Conservation (phyloP, 2,329 filamentous ascomycete species). For the Xylaria hypoxylon region DNA sequence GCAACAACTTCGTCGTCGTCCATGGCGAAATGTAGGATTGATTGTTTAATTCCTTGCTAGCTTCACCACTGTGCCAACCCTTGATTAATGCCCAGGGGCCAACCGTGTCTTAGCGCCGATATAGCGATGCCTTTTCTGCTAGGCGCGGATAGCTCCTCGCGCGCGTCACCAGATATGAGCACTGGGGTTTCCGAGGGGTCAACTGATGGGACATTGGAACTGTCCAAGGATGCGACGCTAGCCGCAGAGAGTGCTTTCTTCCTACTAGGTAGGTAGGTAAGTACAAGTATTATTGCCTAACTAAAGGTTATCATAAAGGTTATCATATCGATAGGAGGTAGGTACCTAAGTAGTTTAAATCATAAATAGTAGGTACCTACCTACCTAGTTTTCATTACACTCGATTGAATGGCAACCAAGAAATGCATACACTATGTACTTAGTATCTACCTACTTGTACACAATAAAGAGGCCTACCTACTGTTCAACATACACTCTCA, state of each 20-base stretch:
- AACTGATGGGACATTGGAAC: conserved; percentile 18
- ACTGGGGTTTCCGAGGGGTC: conserved; percentile 21
- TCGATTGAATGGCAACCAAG: no score
- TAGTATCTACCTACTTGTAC: no score
- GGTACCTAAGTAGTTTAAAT: no score
- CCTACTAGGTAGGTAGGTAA: conserved; percentile 1
- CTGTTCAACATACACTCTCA: no score
- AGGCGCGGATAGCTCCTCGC: neutral
- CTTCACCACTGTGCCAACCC: conserved; percentile 29
- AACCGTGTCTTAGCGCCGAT: neutral
- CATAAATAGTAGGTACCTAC: no score
- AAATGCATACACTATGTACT: no score
- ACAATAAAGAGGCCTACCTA: no score
- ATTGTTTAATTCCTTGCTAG: neutral
- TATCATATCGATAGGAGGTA: no score
- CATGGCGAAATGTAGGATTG: conserved; percentile 34
- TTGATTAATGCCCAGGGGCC: conserved; percentile 18
- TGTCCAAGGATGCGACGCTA: conserved; percentile 26
- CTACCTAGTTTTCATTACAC: no score
- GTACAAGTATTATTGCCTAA: no score
- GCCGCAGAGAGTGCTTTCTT: neutral
- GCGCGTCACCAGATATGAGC: conserved; percentile 12
- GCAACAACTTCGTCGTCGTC: conserved; percentile 43
- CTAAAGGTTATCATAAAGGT: no score
- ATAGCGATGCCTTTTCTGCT: neutral